Evolutionary conservation across 805 yeast genomes (phyloP), one percentile per base, ranked within the genome.

Genomic region (Ogataea minuta): DNA sequence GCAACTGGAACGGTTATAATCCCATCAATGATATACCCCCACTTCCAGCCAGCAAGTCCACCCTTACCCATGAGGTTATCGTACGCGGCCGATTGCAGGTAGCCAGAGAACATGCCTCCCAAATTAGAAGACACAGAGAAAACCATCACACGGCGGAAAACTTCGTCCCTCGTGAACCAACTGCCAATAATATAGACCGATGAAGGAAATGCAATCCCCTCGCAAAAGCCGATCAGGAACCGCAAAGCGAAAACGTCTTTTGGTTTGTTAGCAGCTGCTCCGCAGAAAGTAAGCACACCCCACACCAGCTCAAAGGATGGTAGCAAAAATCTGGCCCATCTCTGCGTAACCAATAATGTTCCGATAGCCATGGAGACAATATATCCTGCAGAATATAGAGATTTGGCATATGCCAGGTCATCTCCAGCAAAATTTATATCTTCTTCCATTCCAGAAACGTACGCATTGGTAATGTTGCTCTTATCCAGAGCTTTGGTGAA

Each of bases 401-500:
- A 70, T 50, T 33, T 72, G 65, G 45, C 55, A 26, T 50, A 47
- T 8, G 53, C 39, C 16, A 51, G 46, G 36, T 54, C 59, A 53
- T 79, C 74, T 9, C 84, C 85, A 38, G 67, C 52, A 72, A 84
- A 71, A 4, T 67, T 66, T 25, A 81, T 61, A 31, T 67, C 79
- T 48, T 72, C 78, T 43, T 71, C 60, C 76, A 83, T 68, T 14
- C 85, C 83, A 12, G 80, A 72, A 28, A 77, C 79, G 50, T 80
- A 82, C 1, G 88, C 88, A 52, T 81, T 79, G 44, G 71, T 72
- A 40, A 77, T 63, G 57, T 81, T 83, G 31, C 75, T 68, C 44
- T 72, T 73, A 56, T 83, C 89, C 31, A 83, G 66, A 34, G 78
- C 73, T 54, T 81, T 81, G 39, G 82, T 77, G 82, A 85, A 83